Base-by-base conservation (phyloP, 2,329 filamentous ascomycete genomes). In the Paecilomyces sp. region DNA sequence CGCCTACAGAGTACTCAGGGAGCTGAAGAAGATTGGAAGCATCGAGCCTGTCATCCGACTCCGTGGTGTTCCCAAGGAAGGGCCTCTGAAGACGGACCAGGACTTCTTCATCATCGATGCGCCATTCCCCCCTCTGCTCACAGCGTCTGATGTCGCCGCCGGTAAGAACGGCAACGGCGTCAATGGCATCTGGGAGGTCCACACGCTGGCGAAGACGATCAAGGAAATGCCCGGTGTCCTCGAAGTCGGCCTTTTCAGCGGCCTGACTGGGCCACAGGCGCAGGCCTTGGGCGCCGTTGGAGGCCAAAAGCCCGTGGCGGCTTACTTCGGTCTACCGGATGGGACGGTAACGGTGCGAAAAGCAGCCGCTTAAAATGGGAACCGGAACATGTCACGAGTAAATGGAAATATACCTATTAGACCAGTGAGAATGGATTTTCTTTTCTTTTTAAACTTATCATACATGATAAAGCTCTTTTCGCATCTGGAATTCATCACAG, bases 261-360 rank as follows among this genome's bases (percentile, higher is more conserved):
- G 93, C 3, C 72, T 87, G 68, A 92, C 93, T 61, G 93, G 93
- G 0, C 79, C 85, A 15, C 82, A 95, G 73, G 84, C 85, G 61
- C 84, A 83, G 51, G 79, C 82, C 58, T 79, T 82, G 60, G 82
- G 85, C 64, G 79, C 82, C 58, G 77, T 85, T 55, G 88, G 89
- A 55, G 92, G 90, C 0, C 91, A 97, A 78, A 96, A 93, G 78
- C 94, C 94, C 0, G 83, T 97, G 12, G 92, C 92, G 30, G 92
- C 91, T 25, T 99, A 97, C 78, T 99, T 97, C 76, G 94, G 94
- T 36, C 90, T 94, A 85, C 84, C 88, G 53, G 89, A 91, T 70
- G 90, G 90, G 3, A 81, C 79, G 11, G 87, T 90, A 13, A 77
- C 87, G 68, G 79, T 88, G 55, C 72, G 80, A 64, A 74, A 71